Conservation (phyloP, 352 stramenopile genomes). For the Phytopythium litorale region DNA sequence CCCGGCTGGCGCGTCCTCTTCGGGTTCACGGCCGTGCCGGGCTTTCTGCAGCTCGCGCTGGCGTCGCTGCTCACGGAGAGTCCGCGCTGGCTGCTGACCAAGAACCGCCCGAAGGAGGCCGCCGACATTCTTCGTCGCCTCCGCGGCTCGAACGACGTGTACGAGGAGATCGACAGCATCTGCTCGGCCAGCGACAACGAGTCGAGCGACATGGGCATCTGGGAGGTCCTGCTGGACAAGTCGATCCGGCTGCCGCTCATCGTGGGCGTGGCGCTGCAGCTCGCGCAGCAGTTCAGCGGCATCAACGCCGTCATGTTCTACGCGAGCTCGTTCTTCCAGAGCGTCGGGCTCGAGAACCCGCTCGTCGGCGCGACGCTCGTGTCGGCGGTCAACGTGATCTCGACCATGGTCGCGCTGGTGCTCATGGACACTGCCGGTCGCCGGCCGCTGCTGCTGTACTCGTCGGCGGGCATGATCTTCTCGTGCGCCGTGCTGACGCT, state of each 20-base stretch:
- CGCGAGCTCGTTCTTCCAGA: constrained; percentile 72
- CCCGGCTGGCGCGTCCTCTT: constrained; percentile 69
- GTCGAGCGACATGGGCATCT: constrained; percentile 54
- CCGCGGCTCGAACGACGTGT: constrained; percentile 69
- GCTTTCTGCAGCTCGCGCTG: constrained; percentile 58
- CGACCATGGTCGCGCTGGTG: constrained; percentile 62
- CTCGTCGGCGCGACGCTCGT: constrained; percentile 61
- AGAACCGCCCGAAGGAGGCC: constrained; percentile 70
- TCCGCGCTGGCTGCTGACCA: constrained; percentile 67
- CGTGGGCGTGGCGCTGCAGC: constrained; percentile 52
- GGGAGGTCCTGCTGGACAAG: constrained; percentile 51
- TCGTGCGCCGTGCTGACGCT: constrained; percentile 64
- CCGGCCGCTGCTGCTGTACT: constrained; percentile 69
- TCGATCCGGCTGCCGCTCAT: constrained; percentile 66
- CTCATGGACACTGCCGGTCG: constrained; percentile 74
- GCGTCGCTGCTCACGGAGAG: constrained; percentile 61
- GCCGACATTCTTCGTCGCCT: constrained; percentile 62
- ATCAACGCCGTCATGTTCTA: constrained; percentile 86
- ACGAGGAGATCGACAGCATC: constrained; percentile 81
- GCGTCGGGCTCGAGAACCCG: constrained; percentile 60
- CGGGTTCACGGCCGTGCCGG: constrained; percentile 59
- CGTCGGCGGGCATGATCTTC: constrained; percentile 61
- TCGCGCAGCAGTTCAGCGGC: constrained; percentile 68
- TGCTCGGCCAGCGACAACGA: constrained; percentile 78
- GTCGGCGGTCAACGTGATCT: constrained; percentile 69